Conservation (phyloP, 331 rosid species). For the Acacia concinna region DNA sequence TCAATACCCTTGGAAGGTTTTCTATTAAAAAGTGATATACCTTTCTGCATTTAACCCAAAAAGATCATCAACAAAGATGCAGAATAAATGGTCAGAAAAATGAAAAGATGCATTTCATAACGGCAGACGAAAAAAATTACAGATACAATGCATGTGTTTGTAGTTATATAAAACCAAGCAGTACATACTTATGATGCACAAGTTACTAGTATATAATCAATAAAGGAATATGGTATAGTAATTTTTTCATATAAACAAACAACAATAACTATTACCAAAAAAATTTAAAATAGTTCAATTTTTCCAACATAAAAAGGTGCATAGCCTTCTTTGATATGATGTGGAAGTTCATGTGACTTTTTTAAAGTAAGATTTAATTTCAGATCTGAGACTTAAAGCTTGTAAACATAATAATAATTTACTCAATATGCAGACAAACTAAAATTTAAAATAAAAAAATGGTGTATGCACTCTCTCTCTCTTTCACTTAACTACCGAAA, state of each 20-base stretch:
- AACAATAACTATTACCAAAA: not conserved
- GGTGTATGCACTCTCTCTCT: not conserved
- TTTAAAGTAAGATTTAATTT: not conserved
- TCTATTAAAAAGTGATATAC: conserved; percentile 86
- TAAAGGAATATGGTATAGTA: not conserved
- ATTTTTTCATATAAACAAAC: not conserved
- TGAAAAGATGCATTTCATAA: conserved; percentile 3
- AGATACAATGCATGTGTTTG: conserved; percentile 12
- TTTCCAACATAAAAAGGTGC: not conserved
- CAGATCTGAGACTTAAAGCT: not conserved
- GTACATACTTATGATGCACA: not conserved
- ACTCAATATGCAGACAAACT: not conserved
- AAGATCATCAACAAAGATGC: conserved; percentile 42
- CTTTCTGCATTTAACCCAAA: conserved; percentile 83
- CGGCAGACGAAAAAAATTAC: conserved; percentile 16
- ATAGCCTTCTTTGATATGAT: not conserved
- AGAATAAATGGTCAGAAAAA: conserved; percentile 32
- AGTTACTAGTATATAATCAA: not conserved
- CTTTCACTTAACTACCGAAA: not conserved
- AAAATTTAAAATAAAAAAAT: not conserved
- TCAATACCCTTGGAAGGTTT: conserved; percentile 96
- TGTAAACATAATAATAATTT: not conserved
- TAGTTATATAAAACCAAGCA: conserved; percentile 16
- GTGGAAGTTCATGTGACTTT: not conserved
- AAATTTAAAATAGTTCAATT: not conserved